These are phyloP conservation scores for Rhizopus sp. DNA, from an alignment of 371 early-diverging fungal genomes.

Conservation along the genomic window DNA sequence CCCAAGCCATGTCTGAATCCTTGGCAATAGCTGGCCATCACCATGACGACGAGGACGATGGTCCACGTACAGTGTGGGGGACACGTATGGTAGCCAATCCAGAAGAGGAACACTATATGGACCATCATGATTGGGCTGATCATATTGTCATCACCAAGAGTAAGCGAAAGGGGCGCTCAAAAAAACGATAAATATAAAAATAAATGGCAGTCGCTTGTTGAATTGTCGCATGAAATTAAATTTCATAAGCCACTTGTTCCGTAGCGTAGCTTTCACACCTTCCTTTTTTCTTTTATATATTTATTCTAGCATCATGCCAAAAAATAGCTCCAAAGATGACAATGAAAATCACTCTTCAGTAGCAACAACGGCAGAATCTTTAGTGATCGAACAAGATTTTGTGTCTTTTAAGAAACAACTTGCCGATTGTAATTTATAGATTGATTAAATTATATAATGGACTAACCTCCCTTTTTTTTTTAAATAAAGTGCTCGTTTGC, in stretches of 20 bases:
- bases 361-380: no score
- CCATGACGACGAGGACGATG: neutral
- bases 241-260: neutral
- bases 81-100: constrained; percentile 44
- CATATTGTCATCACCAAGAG: constrained; percentile 40
- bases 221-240: neutral
- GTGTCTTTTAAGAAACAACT: neutral
- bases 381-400: neutral
- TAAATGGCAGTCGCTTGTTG: neutral
- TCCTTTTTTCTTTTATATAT: neutral
- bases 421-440: neutral
- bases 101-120: constrained; percentile 20
- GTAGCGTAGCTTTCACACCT: neutral
- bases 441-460: no score
- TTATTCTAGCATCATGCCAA: neutral
- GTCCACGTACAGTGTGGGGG: constrained; percentile 59
- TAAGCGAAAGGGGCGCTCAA: constrained; percentile 31
- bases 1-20: constrained; percentile 28
- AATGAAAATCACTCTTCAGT: no score
- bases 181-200: constrained; percentile 18
- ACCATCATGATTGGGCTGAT: constrained; percentile 39
- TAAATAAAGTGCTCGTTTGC: constrained; percentile 7
- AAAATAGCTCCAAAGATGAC: no score
- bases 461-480: no score
- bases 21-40: constrained; percentile 15